Percentiles rank a stretch among this genome's conserved stretches.
These are phyloP conservation scores for Clarkia xantiana DNA, from an alignment of 345 rosid species.

Conservation along the genomic window DNA sequence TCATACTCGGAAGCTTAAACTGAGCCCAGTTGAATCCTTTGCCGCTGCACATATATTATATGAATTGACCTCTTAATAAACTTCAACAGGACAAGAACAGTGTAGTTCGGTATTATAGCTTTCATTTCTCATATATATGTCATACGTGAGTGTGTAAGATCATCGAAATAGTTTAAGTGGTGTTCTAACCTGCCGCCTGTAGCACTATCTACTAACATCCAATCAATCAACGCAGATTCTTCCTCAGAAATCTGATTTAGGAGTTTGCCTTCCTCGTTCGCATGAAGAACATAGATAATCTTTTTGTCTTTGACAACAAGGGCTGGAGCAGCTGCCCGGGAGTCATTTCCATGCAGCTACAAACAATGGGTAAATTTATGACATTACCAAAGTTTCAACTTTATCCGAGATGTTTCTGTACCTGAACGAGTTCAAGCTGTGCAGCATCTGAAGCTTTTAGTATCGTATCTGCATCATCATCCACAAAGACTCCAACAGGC, in stretches of 20 bases:
- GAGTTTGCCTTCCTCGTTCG: constrained; percentile 51
- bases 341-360: constrained; percentile 76
- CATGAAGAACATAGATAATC: constrained; percentile 68
- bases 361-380: not conserved
- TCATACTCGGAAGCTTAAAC: constrained; percentile 49
- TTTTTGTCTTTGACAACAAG: constrained; percentile 30
- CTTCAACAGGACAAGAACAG: not conserved
- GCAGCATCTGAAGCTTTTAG: constrained; percentile 49
- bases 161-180: not conserved
- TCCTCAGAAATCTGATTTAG: constrained; percentile 49
- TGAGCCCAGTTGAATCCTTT: constrained; percentile 62
- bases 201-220: constrained; percentile 83
- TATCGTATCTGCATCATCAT: constrained; percentile 54
- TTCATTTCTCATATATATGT: not conserved
- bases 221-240: constrained; percentile 50
- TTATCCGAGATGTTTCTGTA: constrained; percentile 7
- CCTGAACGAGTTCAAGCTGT: constrained; percentile 74
- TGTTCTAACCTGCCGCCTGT: constrained; percentile 64
- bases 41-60: constrained; percentile 36
- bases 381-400: not conserved
- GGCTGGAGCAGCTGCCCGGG: constrained; percentile 41
- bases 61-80: not conserved
- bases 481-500: constrained; percentile 86
- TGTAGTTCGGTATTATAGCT: not conserved
- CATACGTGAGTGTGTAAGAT: not conserved